Evolutionary conservation across 805 yeast genomes (phyloP).

Genomic region (Saturnispora sekii): DNA sequence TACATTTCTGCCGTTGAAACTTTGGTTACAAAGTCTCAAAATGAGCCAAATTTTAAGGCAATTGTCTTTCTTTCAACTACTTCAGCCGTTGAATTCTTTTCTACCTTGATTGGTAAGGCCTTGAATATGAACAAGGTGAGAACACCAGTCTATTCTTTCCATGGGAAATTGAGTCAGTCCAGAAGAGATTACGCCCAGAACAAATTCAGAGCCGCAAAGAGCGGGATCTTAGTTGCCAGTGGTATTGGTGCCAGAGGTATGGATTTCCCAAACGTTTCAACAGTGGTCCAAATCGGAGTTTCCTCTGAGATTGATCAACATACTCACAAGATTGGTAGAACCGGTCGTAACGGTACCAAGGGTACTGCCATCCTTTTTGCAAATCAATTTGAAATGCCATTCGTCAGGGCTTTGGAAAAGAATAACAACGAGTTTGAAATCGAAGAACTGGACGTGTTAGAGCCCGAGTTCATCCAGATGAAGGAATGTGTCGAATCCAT

Average conservation of each 20-base stretch:
- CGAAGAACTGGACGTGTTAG: conserved; percentile 29
- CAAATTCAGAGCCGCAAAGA: conserved; percentile 26
- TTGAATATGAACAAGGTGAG: conserved; percentile 14
- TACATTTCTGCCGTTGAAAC: conserved; percentile 44
- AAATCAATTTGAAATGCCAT: conserved; percentile 47
- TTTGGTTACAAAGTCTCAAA: conserved; percentile 32
- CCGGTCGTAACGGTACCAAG: conserved; percentile 81
- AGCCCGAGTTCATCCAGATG: conserved; percentile 28
- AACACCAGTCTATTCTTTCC: conserved; percentile 30
- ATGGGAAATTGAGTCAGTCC: conserved; percentile 67
- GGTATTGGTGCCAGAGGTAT: conserved; percentile 96
- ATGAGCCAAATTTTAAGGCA: conserved; percentile 50
- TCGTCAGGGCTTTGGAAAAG: conserved; percentile 38
- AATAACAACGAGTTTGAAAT: conserved; percentile 49
- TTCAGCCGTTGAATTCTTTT: conserved; percentile 50
- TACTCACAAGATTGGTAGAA: conserved; percentile 91
- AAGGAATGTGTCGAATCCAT: conserved; percentile 21
- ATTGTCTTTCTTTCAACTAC: conserved; percentile 79
- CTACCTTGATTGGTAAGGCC: conserved; percentile 28
- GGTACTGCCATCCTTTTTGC: conserved; percentile 64
- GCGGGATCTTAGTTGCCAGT: conserved; percentile 67
- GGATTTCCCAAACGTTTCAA: conserved; percentile 84
- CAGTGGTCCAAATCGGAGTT: conserved; percentile 77
- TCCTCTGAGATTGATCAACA: conserved; percentile 69
- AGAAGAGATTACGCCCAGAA: conserved; percentile 35